phyloP scores from a whole-genome alignment of 495 filamentous ascomycete species.

The Apodospora peruviana region DNA sequence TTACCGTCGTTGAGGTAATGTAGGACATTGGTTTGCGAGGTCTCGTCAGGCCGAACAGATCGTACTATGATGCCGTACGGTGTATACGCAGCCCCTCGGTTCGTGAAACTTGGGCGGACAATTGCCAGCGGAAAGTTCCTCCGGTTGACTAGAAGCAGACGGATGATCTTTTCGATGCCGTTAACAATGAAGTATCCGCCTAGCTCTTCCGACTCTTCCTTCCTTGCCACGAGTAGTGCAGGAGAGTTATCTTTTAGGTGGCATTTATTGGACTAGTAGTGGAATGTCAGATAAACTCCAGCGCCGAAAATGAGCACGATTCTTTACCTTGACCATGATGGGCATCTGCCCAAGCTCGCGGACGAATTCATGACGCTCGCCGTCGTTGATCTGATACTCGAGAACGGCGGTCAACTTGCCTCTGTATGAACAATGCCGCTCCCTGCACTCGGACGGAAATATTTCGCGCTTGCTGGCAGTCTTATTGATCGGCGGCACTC shows the following conservation, averaged over 20 bases:
- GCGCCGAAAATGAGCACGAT: background rate
- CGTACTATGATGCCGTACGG: slow-evolving; percentile 85
- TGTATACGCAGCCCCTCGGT: slow-evolving; percentile 79
- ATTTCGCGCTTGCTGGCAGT: slow-evolving; percentile 75
- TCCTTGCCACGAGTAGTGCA: slow-evolving; percentile 69
- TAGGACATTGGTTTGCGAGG: slow-evolving; percentile 92
- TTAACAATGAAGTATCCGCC: slow-evolving; percentile 95
- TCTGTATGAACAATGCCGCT: slow-evolving; percentile 86
- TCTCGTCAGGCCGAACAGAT: slow-evolving; percentile 90
- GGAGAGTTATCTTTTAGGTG: slow-evolving; percentile 83
- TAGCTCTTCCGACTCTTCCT: slow-evolving; percentile 90
- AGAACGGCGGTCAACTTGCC: slow-evolving; percentile 76
- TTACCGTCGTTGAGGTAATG: slow-evolving; percentile 96
- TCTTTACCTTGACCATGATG: slow-evolving; percentile 77
- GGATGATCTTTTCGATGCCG: slow-evolving; percentile 92
- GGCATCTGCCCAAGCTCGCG: slow-evolving; percentile 84
- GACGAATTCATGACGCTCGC: slow-evolving; percentile 69
- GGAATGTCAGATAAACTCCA: slow-evolving; percentile 5
- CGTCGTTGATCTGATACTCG: slow-evolving; percentile 80
- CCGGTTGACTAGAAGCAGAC: slow-evolving; percentile 79
- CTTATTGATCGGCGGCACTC: slow-evolving; percentile 73
- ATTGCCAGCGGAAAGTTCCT: slow-evolving; percentile 95
- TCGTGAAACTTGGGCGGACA: slow-evolving; percentile 77
- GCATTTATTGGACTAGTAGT: slow-evolving; percentile 70
- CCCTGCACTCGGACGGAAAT: slow-evolving; percentile 86